Base-by-base conservation (phyloP, 1,139 yeast genomes). In the Suhomyces bolitotheri region DNA sequence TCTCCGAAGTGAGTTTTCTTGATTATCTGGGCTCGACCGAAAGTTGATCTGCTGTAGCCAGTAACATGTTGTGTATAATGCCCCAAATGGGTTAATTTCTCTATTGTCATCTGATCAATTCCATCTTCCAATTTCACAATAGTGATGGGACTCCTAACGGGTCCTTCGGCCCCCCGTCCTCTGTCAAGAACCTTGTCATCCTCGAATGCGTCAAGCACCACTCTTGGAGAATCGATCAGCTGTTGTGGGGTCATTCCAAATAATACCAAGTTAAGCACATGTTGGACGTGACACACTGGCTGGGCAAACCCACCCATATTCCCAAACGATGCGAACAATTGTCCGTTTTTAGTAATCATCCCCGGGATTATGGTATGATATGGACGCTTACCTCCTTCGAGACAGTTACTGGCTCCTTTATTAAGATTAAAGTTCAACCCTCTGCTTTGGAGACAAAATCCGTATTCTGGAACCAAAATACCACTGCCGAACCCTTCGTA, bases 281-380 rank as follows among this genome's bases (percentile, higher is more conserved):
- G 90, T 52, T 85, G 92, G 3, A 86, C 80, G 49, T 86, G 95
- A 2, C 92, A 90, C 46, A 83, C 88, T 2, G 95, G 95, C 55
- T 86, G 95, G 66, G 82, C 85, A 62, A 80, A 86, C 0, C 92
- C 95, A 15, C 95, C 95, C 90, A 85, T 86, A 47, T 84, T 86
- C 22, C 95, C 95, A 50, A 76, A 83, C 3, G 84, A 66, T 0
- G 90, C 90, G 53, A 72, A 82, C 17, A 86, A 61, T 4, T 65
- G 65, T 16, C 64, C 63, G 22, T 54, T 60, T 12, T 54, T 41
- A 5, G 86, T 80, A 22, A 85, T 76, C 81, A 85, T 75, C 0
- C 89, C 88, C 1, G 95, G 95, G 40, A 86, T 85, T 43, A 86
- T 86, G 0, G 95, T 86, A 51, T 86, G 95, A 58, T 85, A 86